A percentile compares a stretch with the other conserved stretches of the same genome.
phyloP scores from a whole-genome alignment of 2,329 filamentous ascomycete species.

The Diplodia seriata region DNA sequence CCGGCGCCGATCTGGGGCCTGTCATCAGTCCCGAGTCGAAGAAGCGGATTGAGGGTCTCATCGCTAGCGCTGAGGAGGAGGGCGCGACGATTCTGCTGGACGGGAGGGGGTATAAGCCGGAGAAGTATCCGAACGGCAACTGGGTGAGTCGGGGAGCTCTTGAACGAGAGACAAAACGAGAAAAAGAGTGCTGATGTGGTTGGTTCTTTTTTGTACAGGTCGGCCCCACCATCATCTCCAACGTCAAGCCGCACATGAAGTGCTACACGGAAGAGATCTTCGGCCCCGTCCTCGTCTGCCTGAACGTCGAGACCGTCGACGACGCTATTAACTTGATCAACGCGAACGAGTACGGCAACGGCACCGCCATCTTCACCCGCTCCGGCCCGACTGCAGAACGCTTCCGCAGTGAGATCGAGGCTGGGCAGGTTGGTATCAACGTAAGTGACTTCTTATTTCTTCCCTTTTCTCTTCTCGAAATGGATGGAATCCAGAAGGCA shows the following conservation, averaged over 20 bases:
- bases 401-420: constrained; percentile 82
- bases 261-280: constrained; percentile 90
- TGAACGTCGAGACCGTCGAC: constrained; percentile 79
- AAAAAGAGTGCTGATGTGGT: background rate
- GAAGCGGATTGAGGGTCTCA: constrained; percentile 77
- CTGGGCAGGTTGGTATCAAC: constrained; percentile 86
- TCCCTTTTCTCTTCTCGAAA: background rate
- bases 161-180: background rate
- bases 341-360: constrained; percentile 85
- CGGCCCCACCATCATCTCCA: constrained; percentile 80
- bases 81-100: constrained; percentile 84
- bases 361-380: constrained; percentile 82
- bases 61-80: constrained; percentile 78
- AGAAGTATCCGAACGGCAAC: constrained; percentile 84
- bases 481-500: background rate
- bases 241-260: constrained; percentile 80
- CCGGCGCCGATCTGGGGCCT: constrained; percentile 79
- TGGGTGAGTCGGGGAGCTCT: constrained; percentile 59
- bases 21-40: constrained; percentile 83
- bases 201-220: constrained; percentile 58
- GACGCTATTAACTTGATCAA: constrained; percentile 85
- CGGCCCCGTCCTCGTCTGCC: constrained; percentile 80
- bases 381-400: constrained; percentile 77
- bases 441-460: constrained; percentile 41
- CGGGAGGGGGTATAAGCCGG: constrained; percentile 74